Conservation (phyloP, 805 yeast genomes). For the Komagataella kurtzmanii region DNA sequence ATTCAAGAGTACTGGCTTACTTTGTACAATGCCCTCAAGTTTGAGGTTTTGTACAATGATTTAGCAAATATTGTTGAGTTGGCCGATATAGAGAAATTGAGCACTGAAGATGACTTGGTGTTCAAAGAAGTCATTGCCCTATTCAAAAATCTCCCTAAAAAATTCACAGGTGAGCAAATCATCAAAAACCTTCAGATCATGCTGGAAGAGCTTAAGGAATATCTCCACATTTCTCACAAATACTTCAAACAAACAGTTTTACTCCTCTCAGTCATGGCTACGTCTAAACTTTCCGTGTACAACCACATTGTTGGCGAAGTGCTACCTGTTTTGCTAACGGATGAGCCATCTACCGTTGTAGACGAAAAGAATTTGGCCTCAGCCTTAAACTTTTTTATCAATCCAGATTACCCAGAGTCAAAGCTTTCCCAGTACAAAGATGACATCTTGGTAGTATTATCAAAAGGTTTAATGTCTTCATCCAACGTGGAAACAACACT, state of each 20-base stretch:
- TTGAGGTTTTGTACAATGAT: slow-evolving; percentile 76
- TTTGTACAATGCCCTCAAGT: slow-evolving; percentile 81
- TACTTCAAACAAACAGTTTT: slow-evolving; percentile 49
- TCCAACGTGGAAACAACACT: slow-evolving; percentile 59
- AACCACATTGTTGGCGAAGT: slow-evolving; percentile 31
- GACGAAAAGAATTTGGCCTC: background rate
- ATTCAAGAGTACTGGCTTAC: slow-evolving; percentile 52
- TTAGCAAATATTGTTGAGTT: slow-evolving; percentile 7
- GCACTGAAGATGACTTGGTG: background rate
- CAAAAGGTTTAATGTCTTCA: slow-evolving; percentile 56
- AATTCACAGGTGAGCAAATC: background rate
- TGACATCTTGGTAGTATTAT: slow-evolving; percentile 48
- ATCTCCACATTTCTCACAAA: slow-evolving; percentile 19
- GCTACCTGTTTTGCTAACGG: slow-evolving; percentile 27
- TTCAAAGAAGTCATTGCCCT: background rate
- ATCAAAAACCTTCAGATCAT: background rate
- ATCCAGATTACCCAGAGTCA: background rate
- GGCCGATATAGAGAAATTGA: background rate
- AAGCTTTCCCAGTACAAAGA: slow-evolving; percentile 39
- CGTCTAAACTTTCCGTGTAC: slow-evolving; percentile 30
- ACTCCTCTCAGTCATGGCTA: slow-evolving; percentile 41
- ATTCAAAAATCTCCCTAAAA: background rate
- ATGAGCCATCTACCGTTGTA: background rate
- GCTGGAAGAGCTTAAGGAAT: background rate
- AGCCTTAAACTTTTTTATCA: background rate